A percentile compares a stretch with the other conserved stretches of the same genome.
Evolutionary conservation across 805 yeast genomes (phyloP).

Genomic region (Candida jianshihensis): DNA sequence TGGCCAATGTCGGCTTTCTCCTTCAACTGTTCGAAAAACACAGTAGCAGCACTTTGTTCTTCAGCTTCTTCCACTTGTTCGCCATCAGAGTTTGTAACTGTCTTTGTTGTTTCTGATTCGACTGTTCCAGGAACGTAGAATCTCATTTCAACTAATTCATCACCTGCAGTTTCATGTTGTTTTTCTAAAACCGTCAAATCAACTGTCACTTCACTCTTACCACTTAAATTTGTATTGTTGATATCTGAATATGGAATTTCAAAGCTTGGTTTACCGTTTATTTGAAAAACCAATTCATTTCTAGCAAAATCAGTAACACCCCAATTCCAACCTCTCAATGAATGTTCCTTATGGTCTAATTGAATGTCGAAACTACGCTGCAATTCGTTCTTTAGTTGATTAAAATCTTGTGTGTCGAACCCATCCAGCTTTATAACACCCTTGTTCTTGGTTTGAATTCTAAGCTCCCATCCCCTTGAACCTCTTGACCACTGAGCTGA

Average conservation of each 20-base stretch:
- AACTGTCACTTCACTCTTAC: conserved; percentile 88
- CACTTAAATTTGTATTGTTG: conserved; percentile 80
- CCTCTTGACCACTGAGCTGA: conserved; percentile 90
- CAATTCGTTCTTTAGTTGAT: conserved; percentile 73
- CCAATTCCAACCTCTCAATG: conserved; percentile 99
- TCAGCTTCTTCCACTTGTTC: conserved; percentile 30
- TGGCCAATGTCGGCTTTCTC: conserved; percentile 93
- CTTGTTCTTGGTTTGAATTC: conserved; percentile 81
- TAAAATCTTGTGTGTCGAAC: conserved; percentile 78
- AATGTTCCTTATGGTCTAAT: conserved; percentile 82
- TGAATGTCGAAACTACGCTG: conserved; percentile 67
- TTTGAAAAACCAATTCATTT: conserved; percentile 80
- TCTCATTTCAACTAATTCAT: conserved; percentile 91
- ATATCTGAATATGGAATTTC: conserved; percentile 82
- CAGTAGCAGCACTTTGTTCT: conserved; percentile 68
- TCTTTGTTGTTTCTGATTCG: conserved; percentile 23
- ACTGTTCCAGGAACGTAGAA: conserved; percentile 89
- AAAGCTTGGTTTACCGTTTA: conserved; percentile 83
- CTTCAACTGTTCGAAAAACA: conserved; percentile 84
- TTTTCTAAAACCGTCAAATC: conserved; percentile 65
- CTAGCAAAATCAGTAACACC: conserved; percentile 90
- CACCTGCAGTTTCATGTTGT: conserved; percentile 67
- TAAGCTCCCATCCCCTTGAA: conserved; percentile 81
- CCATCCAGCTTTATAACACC: conserved; percentile 90
- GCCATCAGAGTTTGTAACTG: conserved; percentile 16